Evolutionary conservation across 108 stramenopile species (phyloP), one percentile per base, ranked within the genome.

Genomic region (Cyclotella distinguenda): DNA sequence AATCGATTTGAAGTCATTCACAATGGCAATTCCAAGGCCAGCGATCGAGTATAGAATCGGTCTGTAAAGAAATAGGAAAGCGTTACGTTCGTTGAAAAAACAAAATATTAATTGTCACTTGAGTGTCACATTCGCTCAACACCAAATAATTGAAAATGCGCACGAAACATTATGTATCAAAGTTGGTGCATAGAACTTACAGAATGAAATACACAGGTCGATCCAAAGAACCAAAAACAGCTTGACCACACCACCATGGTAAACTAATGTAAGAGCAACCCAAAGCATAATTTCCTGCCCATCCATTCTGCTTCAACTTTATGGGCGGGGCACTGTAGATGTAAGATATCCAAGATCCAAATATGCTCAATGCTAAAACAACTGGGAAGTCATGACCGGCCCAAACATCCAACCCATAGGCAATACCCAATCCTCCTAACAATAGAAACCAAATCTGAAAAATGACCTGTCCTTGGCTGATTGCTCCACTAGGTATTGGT

Each of bases 191-290:
- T 36, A 36, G 9, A 28, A 89, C 89, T 85, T 78, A 90, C 85
- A 93, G 82, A 72, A 93, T 85, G 77, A 86, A 89, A 63, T 84
- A 90, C 40, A 90, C 89, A n/a, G 89, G 92, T n/a, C 81, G 77
- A 64, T 91, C 88, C 47, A 94, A 74, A 31, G 79, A 49, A 27
- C 93, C 91, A 74, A 94, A 96, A 28, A 94, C 89, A n/a, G 91
- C 93, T 77, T 96, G 97, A 42, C 97, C 97, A 78, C 97, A 97
- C 95, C 95, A 96, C 97, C 97, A 97, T 11, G 97, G 97, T 69
- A 97, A 78, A 36, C 94, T 91, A 66, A 97, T 97, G 86, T 97
- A 97, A 18, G 89, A 93, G n/a, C 90, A 89, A 26, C 95, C 97
- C 27, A 97, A 75, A 11, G 97, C 97, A 60, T 88, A 95, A 78